Percentiles rank a stretch among this genome's conserved stretches.
Conservation (phyloP, 192 early-diverging fungal species). For the Linnemannia zychae region DNA sequence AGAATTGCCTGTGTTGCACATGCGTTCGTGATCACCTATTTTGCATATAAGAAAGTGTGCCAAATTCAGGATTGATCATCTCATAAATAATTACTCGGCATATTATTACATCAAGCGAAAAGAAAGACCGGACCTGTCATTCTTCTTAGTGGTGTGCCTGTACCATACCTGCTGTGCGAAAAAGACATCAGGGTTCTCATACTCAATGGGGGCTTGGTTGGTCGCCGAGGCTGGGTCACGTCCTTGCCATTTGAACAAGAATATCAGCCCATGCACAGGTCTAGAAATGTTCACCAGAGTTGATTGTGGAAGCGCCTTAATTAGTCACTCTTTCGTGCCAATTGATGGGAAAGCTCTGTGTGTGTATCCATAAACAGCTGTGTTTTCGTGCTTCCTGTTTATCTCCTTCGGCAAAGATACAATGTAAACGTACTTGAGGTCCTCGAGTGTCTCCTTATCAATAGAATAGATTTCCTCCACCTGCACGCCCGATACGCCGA, state of each 20-base stretch:
- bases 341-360: no score
- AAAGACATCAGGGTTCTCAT: constrained; percentile 67
- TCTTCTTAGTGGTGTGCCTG: no score
- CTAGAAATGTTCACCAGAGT: constrained; percentile 37
- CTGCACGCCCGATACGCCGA: constrained; percentile 79
- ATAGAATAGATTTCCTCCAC: constrained; percentile 87
- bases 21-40: constrained; percentile 85
- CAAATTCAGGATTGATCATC: no score
- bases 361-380: no score
- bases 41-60: background rate
- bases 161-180: constrained; percentile 75
- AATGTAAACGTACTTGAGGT: constrained; percentile 71
- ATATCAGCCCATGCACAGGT: constrained; percentile 84
- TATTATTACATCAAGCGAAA: constrained; percentile 4
- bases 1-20: constrained; percentile 91
- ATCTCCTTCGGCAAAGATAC: background rate
- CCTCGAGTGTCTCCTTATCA: constrained; percentile 70
- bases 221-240: constrained; percentile 44
- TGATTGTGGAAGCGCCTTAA: background rate
- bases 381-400: no score
- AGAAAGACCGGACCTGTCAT: no score
- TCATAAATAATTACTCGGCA: background rate
- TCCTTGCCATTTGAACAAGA: constrained; percentile 85
- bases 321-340: background rate
- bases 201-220: constrained; percentile 41